Evolutionary conservation across 192 early-diverging fungal genomes (phyloP), one percentile per base, ranked within the genome.

Genomic region (Coemansia sp.): DNA sequence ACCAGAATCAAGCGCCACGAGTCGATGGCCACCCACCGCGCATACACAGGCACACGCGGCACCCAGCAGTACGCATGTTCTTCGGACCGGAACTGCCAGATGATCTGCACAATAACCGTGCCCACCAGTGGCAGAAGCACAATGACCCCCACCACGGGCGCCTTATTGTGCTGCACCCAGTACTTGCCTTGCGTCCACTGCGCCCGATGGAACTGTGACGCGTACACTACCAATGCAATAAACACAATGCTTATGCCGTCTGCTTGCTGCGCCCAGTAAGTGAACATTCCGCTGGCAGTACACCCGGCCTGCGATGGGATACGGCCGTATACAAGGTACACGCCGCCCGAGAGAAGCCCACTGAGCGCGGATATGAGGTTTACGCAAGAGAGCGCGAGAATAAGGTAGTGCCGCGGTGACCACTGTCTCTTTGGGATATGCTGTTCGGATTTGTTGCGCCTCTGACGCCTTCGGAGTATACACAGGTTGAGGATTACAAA

Each of bases 61-160:
- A 81, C 43, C 79, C 79, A 81, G 70, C 79, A 81, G 61, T 76
- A 81, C n/a, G 49, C 40, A 10, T 70, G 70, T 61, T 81, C 79
- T 29, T 64, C 59, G 9, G 74, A 81, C 16, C 67, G 59, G 59
- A 81, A 81, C 7, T 68, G 66, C 79, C 79, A 81, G 29, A 81
- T 59, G 13, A 81, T 73, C 49, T 76, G 73, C 3, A 66, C 28
- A 1, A 69, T 45, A 0, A 81, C 37, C 0, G 79, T 67, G 16
- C 39, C 35, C 10, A 75, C 67, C 23, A 81, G 58, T 2, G 79
- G 74, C 7, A 81, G 59, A 23, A 73, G 67, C 16, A 75, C 28
- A 30, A 81, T 39, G 0, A 70, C 42, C 4, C 79, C 79, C 16
- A 81, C 34, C 0, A 81, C 66, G 0, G 74, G 74, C 18, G 70